Evolutionary conservation across 2,329 filamentous ascomycete species (phyloP), one percentile per base, ranked within the genome.

Genomic region (Colletotrichum tamarilloi): DNA sequence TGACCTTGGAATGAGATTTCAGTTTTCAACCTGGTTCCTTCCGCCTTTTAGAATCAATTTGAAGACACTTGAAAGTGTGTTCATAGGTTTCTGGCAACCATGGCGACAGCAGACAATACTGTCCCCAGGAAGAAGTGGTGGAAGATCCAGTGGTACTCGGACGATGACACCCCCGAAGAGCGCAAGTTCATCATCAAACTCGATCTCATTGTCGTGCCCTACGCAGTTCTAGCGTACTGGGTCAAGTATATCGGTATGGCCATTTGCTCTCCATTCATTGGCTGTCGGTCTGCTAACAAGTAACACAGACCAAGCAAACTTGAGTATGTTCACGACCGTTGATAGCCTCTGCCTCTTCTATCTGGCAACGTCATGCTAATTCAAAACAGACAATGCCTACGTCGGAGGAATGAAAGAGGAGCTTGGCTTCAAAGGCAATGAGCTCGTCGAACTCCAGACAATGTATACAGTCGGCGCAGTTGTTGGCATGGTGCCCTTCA

Each of bases 141-240:
- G 68, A 77, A 83, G 53, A 77, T 84, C 55, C 82, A 86, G 68
- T 89, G 87, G 87, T 89, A 85, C 76, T 80, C 86, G 3, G 80
- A 84, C 38, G 80, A 85, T 14, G 89, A 91, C 72, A 87, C 81
- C 0, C 80, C 81, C 0, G 81, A 83, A 56, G 84, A 85, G 72
- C 79, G 81, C 5, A 78, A 75, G 7, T 84, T 85, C 35, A 75
- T 86, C 8, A 80, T 84, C 74, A 86, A 85, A 76, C 76, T 86
- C 2, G 85, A 86, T 56, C 80, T 81, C 11, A 80, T 83, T 5
- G 78, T 86, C 32, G 74, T 84, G 22, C 77, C 75, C 32, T 75
- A 78, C 46, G 85, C 85, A 22, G 76, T 74, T 24, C 68, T 78
- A 3, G 78, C 76, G 7, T 79, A 78, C 46, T 79, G 78, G 67